phyloP scores from a whole-genome alignment of 345 rosid genomes.

The Draba incana region DNA sequence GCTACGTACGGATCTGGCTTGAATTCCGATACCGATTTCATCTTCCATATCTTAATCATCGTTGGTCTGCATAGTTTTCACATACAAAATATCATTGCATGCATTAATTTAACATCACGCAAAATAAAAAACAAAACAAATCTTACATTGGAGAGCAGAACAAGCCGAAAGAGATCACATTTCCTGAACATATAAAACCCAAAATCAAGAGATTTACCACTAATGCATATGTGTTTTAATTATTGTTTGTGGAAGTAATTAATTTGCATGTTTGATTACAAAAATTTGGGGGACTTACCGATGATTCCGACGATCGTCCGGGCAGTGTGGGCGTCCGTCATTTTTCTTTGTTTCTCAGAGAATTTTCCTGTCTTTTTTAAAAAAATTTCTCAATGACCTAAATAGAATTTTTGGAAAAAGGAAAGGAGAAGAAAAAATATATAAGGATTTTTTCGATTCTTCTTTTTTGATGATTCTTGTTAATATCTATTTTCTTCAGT shows the following conservation, averaged over 20 bases:
- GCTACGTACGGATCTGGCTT: slow-evolving; percentile 79
- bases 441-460: slow-evolving; percentile 5
- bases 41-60: slow-evolving; percentile 51
- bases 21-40: slow-evolving; percentile 56
- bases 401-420: neutral
- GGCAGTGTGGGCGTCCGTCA: slow-evolving; percentile 31
- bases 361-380: slow-evolving; percentile 31
- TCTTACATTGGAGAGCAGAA: slow-evolving; percentile 80
- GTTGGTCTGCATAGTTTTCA: slow-evolving; percentile 61
- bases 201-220: neutral
- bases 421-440: neutral
- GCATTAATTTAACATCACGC: slow-evolving; percentile 16
- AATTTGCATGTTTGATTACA: neutral
- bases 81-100: slow-evolving; percentile 19
- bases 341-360: slow-evolving; percentile 1
- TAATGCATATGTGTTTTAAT: neutral
- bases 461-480: slow-evolving; percentile 23
- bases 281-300: slow-evolving; percentile 45
- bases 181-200: slow-evolving; percentile 50
- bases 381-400: slow-evolving; percentile 13
- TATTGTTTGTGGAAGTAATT: neutral
- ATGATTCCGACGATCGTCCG: slow-evolving; percentile 62
- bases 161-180: slow-evolving; percentile 65
- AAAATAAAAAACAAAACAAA: neutral
- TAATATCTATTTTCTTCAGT: neutral